Base-by-base conservation (phyloP, 75 land plant species). In the Cupressus sempervirens region DNA sequence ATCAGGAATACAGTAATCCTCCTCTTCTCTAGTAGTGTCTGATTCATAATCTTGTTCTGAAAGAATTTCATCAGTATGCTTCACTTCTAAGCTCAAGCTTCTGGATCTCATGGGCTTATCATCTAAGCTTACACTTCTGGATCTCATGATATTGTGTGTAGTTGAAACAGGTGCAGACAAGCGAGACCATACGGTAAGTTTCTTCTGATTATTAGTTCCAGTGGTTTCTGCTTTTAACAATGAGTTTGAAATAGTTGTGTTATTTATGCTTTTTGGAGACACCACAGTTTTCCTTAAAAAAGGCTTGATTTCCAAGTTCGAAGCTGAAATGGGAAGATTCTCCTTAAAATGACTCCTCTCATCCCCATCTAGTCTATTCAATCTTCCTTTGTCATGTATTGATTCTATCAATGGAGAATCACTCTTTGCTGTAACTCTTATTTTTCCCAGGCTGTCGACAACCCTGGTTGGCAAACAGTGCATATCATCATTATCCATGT, bases 21-120 rank as follows among this genome's bases (percentile, higher is more conserved):
- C 81, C 40, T 43, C 81, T 77, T n/a, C 81, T 29, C 43, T 10
- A 16, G 40, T 3, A 40, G 29, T 43, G 10, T 77, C 48, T 77
- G 81, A 9, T 29, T 77, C 81, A 77, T 41, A 41, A 26, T 77
- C 81, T 77, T 77, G 45, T 23, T 77, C 81, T 23, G 48, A 77
- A 77, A n/a, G 4, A 77, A 9, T 26, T 77, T 26, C 46, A 77
- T 77, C 46, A 77, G 11, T 43, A 77, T 77, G 81, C 81, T 77
- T 77, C n/a, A 43, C 23, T 77, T 77, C 46, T 43, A 77, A 77
- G n/a, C 46, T 77, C 9, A 16, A 11, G 81, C 81, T 77, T 77
- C 81, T 43, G 29, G 46, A 77, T 35, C 46, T 77, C 41, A 16
- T 75, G 41, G 41, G 36, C 23, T 20, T 75, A 5, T 62, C 77